These are phyloP conservation scores for cucumber (Cucumis sativus) DNA, from an alignment of 306 rosid genomes.

Conservation along the genomic window Cucumber_9930_V3 NC_026657.2:4607001-4607500, in stretches of 20 bases:
- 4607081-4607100: constrained; percentile 48
- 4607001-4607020: constrained; percentile 28
- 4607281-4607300: constrained; percentile 69
- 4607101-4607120: constrained; percentile 55
- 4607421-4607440: not conserved
- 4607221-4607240: constrained; percentile 83
- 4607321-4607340: constrained; percentile 40
- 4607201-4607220: constrained; percentile 91
- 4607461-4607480: not conserved
- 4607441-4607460: not conserved
- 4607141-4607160: constrained; percentile 63
- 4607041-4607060: constrained; percentile 80
- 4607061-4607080: constrained; percentile 47
- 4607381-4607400: not conserved
- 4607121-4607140: constrained; percentile 59
- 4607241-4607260: constrained; percentile 88
- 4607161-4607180: constrained; percentile 75
- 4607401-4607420: not conserved
- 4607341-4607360: constrained; percentile 45
- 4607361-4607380: constrained; percentile 1
- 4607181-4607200: constrained; percentile 87
- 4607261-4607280: constrained; percentile 60
- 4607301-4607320: constrained; percentile 79
- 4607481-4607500: not conserved
- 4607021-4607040: constrained; percentile 44